These are phyloP conservation scores for Nidula microcarpa DNA, from an alignment of 768 basidiomycete species.

Conservation along the genomic window DNA sequence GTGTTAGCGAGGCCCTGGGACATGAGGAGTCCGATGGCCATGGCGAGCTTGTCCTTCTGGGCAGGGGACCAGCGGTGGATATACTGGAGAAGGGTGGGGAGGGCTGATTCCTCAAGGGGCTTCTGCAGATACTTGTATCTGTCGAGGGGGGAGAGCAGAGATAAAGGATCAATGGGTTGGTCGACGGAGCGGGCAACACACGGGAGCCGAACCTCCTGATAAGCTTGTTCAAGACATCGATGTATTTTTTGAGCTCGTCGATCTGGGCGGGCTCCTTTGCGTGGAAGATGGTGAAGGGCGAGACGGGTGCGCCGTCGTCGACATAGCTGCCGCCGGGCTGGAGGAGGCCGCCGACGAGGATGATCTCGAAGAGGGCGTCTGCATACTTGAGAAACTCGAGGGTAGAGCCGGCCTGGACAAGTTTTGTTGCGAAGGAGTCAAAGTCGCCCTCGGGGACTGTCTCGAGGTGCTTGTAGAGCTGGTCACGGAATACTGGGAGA, in stretches of 20 bases:
- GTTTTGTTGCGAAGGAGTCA: conserved; percentile 76
- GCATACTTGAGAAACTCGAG: conserved; percentile 98
- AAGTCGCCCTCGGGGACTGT: conserved; percentile 78
- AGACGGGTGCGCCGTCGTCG: conserved; percentile 81
- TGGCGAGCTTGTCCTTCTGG: conserved; percentile 80
- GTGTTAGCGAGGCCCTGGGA: conserved; percentile 81
- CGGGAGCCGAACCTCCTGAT: conserved; percentile 70
- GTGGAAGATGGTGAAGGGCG: conserved; percentile 86
- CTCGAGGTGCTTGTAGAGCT: conserved; percentile 88
- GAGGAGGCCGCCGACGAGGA: conserved; percentile 92
- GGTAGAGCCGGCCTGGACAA: conserved; percentile 87
- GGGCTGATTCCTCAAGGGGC: conserved; percentile 83
- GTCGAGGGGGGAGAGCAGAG: conserved; percentile 6
- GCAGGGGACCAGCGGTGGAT: conserved; percentile 77
- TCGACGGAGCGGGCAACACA: conserved; percentile 3
- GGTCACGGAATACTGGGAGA: conserved; percentile 81
- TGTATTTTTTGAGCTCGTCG: conserved; percentile 88
- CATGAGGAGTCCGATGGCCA: conserved; percentile 78
- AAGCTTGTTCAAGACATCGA: conserved; percentile 93
- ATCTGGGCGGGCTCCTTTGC: conserved; percentile 75
- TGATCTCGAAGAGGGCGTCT: conserved; percentile 92
- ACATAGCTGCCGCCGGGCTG: conserved; percentile 93
- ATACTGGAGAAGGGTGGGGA: conserved; percentile 86
- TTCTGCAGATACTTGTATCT: conserved; percentile 99
- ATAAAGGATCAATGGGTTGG: neutral